Evolutionary conservation across 2,329 filamentous ascomycete species (phyloP).

Genomic region (Sporothrix variecibatus): DNA sequence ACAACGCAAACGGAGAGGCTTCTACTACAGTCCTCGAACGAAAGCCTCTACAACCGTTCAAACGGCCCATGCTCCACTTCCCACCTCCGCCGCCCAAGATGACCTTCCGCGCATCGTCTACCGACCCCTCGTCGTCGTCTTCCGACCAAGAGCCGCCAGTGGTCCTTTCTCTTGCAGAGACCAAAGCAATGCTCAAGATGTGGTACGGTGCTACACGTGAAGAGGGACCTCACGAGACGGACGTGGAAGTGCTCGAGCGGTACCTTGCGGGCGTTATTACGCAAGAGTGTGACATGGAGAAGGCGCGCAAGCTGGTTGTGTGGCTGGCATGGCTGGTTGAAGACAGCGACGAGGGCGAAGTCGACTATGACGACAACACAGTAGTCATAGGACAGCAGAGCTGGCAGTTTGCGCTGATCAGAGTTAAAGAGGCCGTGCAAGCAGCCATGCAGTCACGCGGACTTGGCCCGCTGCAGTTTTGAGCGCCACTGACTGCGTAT

Average conservation of each 20-base stretch:
- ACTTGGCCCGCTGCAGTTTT: conserved; percentile 55
- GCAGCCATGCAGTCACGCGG: conserved; percentile 58
- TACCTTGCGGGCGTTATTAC: conserved; percentile 72
- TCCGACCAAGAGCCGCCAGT: conserved; percentile 33
- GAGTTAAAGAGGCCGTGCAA: conserved; percentile 55
- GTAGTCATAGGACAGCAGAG: conserved; percentile 34
- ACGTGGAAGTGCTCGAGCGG: conserved; percentile 71
- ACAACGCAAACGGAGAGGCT: conserved; percentile 25
- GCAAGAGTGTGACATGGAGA: conserved; percentile 80
- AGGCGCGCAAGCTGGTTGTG: conserved; percentile 84
- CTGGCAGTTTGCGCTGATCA: conserved; percentile 51
- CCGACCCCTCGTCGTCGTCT: neutral
- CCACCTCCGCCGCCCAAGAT: conserved; percentile 49
- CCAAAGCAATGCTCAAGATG: conserved; percentile 71
- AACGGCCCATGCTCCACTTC: conserved; percentile 49
- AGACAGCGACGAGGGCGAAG: conserved; percentile 41
- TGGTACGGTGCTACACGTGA: conserved; percentile 74
- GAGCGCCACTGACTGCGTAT: neutral
- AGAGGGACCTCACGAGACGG: conserved; percentile 76
- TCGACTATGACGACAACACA: neutral
- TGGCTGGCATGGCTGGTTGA: conserved; percentile 64
- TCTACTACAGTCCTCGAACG: neutral
- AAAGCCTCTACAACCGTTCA: neutral
- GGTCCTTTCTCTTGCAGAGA: conserved; percentile 53
- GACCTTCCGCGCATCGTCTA: conserved; percentile 46